These are phyloP conservation scores for Zangia roseola DNA, from an alignment of 768 basidiomycete species.

Conservation along the genomic window DNA sequence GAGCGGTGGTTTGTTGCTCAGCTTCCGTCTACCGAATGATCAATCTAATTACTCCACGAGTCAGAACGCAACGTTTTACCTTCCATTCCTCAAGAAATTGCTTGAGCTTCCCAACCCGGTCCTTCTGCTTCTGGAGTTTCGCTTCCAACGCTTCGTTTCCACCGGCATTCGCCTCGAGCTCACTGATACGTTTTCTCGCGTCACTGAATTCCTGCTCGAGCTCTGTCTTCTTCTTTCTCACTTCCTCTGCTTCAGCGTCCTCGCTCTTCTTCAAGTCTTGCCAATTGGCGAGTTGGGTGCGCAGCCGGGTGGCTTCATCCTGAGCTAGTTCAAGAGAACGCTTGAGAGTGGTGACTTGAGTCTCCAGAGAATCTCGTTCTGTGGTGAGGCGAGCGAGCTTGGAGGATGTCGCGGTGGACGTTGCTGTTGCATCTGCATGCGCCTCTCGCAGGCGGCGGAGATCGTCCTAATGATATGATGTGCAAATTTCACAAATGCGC, in stretches of 20 bases:
- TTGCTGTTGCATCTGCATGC: conserved; percentile 47
- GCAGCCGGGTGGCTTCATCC: conserved; percentile 52
- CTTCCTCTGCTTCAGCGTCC: conserved; percentile 53
- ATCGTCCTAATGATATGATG: conserved; percentile 33
- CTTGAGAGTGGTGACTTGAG: conserved; percentile 53
- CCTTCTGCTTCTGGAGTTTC: conserved; percentile 44
- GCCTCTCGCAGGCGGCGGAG: conserved; percentile 46
- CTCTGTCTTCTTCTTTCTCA: conserved; percentile 53
- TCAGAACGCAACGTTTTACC: conserved; percentile 33
- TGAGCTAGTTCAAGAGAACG: conserved; percentile 57
- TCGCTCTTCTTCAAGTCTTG: conserved; percentile 64
- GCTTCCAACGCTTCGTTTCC: conserved; percentile 32
- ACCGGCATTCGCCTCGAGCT: conserved; percentile 25
- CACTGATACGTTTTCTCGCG: conserved; percentile 36
- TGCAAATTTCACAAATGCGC: neutral
- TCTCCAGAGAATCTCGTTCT: conserved; percentile 56
- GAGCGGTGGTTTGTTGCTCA: conserved; percentile 36
- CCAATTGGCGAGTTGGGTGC: conserved; percentile 69
- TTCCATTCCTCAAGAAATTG: conserved; percentile 42
- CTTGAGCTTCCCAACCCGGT: conserved; percentile 43
- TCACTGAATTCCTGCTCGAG: conserved; percentile 56
- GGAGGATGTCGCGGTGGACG: conserved; percentile 44
- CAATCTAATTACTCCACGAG: neutral
- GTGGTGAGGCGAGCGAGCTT: conserved; percentile 58
- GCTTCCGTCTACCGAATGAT: conserved; percentile 36